Percentiles rank a stretch among this genome's conserved stretches.
phyloP scores from a whole-genome alignment of 73 alveolate species.

The Breviolum minutum region DNA sequence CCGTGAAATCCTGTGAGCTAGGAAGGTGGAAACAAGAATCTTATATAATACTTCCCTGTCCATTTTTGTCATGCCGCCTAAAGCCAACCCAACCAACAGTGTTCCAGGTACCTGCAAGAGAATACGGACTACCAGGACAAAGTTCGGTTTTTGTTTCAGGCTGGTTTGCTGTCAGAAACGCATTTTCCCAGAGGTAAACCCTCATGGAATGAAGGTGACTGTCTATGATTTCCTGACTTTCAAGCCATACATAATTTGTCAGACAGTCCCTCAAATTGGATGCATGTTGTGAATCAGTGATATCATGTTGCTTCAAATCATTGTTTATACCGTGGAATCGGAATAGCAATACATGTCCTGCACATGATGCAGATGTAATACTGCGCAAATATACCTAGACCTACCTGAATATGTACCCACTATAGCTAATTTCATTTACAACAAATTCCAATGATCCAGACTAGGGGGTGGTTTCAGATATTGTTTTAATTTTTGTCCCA shows the following conservation, averaged over 20 bases:
- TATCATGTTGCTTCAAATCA: no score
- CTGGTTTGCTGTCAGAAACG: background rate
- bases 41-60: background rate
- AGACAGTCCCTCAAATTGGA: background rate
- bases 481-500: no score
- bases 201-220: background rate
- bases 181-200: background rate
- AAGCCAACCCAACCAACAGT: no score
- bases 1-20: background rate
- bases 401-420: no score
- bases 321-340: no score
- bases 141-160: constrained; percentile 73
- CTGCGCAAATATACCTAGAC: no score
- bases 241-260: background rate
- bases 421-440: no score
- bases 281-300: no score
- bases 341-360: no score
- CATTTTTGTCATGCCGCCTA: background rate
- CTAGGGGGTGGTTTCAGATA: no score
- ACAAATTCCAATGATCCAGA: no score
- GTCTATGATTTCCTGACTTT: background rate
- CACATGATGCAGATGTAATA: no score
- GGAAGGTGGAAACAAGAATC: background rate
- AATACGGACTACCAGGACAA: constrained; percentile 85
- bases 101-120: constrained; percentile 27